Conservation (phyloP, 1,139 yeast genomes). For the Saccharomyces hybrid region DNA sequence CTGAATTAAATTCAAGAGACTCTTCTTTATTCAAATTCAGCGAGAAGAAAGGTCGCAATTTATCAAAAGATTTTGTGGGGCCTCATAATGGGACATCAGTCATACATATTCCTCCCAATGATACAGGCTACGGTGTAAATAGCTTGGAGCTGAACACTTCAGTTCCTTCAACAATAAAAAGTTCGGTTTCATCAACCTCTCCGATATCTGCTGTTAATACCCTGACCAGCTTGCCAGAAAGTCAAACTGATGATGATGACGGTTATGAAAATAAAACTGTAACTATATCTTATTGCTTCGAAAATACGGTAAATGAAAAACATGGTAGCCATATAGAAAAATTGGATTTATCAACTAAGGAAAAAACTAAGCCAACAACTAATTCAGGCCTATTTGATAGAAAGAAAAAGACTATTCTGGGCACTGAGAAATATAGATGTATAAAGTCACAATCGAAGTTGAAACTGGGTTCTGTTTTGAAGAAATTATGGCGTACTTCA, state of each 20-base stretch:
- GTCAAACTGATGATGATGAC: conserved; percentile 3
- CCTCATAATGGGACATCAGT: neutral
- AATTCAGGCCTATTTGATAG: neutral
- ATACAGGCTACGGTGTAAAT: neutral
- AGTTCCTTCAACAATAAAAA: neutral
- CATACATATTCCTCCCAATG: neutral
- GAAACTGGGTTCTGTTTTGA: neutral
- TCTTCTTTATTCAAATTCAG: neutral
- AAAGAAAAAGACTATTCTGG: neutral
- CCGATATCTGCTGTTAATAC: neutral
- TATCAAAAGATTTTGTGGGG: neutral
- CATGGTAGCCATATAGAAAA: conserved; percentile 1
- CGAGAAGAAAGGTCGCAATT: neutral
- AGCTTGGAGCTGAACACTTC: neutral
- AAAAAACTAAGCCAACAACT: neutral
- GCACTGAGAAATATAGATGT: neutral
- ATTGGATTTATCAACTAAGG: neutral
- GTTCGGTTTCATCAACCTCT: neutral
- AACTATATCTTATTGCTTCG: neutral
- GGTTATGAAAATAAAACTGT: conserved; percentile 6
- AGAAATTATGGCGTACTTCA: neutral
- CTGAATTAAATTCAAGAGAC: neutral
- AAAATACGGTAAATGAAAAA: conserved; percentile 1
- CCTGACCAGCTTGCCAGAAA: conserved; percentile 1
- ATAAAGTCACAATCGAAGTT: neutral